Percentiles rank a stretch among this genome's conserved stretches.
Evolutionary conservation across 306 rosid species (phyloP).

Genomic region (Lablab purpureus): DNA sequence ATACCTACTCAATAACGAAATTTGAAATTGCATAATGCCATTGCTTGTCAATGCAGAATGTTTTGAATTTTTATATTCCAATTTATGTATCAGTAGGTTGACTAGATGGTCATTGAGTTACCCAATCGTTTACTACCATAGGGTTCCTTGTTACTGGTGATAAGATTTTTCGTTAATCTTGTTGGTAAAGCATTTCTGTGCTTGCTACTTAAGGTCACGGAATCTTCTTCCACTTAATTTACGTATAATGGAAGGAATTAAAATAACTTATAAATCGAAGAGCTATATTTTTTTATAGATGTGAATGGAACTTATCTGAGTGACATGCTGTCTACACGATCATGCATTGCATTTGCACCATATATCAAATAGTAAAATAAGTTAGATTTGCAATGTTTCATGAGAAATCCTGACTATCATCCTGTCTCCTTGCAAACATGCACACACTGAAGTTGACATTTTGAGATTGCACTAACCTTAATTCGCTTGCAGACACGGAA

Average conservation of each 20-base stretch:
- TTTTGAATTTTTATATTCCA: background rate
- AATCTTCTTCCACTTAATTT: background rate
- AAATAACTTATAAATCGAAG: slow-evolving; percentile 13
- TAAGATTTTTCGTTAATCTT: background rate
- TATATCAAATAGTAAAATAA: background rate
- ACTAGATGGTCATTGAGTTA: background rate
- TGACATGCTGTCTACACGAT: background rate
- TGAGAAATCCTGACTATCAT: background rate
- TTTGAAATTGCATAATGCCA: background rate
- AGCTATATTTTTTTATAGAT: slow-evolving; percentile 3
- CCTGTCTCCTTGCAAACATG: background rate
- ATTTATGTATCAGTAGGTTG: slow-evolving; percentile 1
- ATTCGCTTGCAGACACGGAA: slow-evolving; percentile 65
- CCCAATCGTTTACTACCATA: background rate
- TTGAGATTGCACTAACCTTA: slow-evolving; percentile 31
- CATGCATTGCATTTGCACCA: background rate
- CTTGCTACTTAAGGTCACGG: background rate
- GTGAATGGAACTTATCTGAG: slow-evolving; percentile 24
- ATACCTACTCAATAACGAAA: slow-evolving; percentile 2
- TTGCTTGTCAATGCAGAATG: slow-evolving; percentile 1
- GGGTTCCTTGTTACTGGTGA: slow-evolving; percentile 7
- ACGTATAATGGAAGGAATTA: background rate
- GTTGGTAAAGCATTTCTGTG: background rate
- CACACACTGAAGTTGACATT: slow-evolving; percentile 15
- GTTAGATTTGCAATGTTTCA: background rate